Evolutionary conservation across 352 stramenopile genomes (phyloP).

Genomic region (Globisporangium polare): DNA sequence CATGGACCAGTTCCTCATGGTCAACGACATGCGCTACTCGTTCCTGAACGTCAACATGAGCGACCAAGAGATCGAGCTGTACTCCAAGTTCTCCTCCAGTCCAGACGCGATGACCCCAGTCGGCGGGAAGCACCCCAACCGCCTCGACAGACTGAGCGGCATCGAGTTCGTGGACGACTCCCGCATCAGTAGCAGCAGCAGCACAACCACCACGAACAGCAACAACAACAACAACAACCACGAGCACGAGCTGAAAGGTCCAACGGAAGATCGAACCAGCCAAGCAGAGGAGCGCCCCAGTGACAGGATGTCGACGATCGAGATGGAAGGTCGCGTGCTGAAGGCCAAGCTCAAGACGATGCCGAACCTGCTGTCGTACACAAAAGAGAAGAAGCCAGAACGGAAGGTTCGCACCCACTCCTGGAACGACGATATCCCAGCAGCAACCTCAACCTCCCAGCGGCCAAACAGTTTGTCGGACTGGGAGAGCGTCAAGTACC

Average conservation of each 20-base stretch:
- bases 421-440: constrained; percentile 43
- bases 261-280: constrained; percentile 15
- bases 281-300: constrained; percentile 1
- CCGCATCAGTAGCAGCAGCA: constrained; percentile 21
- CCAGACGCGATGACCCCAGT: constrained; percentile 24
- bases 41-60: constrained; percentile 84
- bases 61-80: constrained; percentile 41
- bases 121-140: constrained; percentile 22
- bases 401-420: constrained; percentile 36
- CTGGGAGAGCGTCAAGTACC: constrained; percentile 44
- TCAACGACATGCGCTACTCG: constrained; percentile 87
- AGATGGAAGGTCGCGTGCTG: constrained; percentile 32
- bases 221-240: constrained; percentile 16
- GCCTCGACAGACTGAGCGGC: constrained; percentile 32
- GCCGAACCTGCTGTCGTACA: constrained; percentile 54
- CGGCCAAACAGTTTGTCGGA: constrained; percentile 41
- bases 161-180: constrained; percentile 32
- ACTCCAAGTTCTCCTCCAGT: constrained; percentile 29
- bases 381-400: constrained; percentile 29
- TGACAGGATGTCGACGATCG: constrained; percentile 10
- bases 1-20: constrained; percentile 87
- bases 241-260: constrained; percentile 11
- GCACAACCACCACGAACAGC: constrained; percentile 15
- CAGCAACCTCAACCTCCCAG: neutral
- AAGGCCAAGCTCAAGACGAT: constrained; percentile 37